These are phyloP conservation scores for Cydonia oblonga DNA, from an alignment of 331 rosid species.

Conservation along the genomic window DNA sequence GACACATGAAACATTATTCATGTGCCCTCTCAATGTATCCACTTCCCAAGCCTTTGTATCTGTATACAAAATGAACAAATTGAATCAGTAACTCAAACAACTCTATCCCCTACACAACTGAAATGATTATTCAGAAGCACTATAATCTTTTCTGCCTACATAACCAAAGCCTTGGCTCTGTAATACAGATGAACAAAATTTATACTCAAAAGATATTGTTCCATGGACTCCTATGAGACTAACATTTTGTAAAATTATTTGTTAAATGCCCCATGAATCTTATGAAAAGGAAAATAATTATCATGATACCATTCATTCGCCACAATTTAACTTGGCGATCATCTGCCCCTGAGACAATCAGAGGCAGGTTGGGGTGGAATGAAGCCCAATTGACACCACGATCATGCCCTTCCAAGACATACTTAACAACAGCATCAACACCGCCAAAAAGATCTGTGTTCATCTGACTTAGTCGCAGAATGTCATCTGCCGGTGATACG, in stretches of 20 bases:
- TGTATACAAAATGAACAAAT: slow-evolving; percentile 22
- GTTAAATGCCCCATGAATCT: background rate
- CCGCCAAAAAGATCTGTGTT: slow-evolving; percentile 92
- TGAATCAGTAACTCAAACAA: background rate
- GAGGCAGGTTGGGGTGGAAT: slow-evolving; percentile 85
- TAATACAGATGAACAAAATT: background rate
- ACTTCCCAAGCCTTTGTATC: slow-evolving; percentile 99
- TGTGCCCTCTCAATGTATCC: slow-evolving; percentile 94
- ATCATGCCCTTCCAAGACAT: slow-evolving; percentile 98
- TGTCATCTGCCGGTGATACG: slow-evolving; percentile 87
- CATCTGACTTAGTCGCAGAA: slow-evolving; percentile 86
- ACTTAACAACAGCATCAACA: slow-evolving; percentile 84
- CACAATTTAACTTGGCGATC: slow-evolving; percentile 94
- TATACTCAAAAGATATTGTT: background rate
- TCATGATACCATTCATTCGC: slow-evolving; percentile 84
- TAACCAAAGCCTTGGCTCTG: background rate
- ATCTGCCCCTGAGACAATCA: slow-evolving; percentile 96
- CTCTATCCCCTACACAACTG: background rate
- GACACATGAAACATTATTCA: slow-evolving; percentile 93
- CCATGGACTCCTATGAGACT: background rate
- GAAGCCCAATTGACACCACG: slow-evolving; percentile 99
- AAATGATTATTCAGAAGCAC: background rate
- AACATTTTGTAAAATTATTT: background rate
- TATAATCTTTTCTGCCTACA: background rate
- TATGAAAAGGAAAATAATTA: background rate